Percentiles rank a stretch among this genome's conserved stretches.
Evolutionary conservation across 148 eudicot genomes (phyloP).

Genomic region (Fagopyrum esculentum): DNA sequence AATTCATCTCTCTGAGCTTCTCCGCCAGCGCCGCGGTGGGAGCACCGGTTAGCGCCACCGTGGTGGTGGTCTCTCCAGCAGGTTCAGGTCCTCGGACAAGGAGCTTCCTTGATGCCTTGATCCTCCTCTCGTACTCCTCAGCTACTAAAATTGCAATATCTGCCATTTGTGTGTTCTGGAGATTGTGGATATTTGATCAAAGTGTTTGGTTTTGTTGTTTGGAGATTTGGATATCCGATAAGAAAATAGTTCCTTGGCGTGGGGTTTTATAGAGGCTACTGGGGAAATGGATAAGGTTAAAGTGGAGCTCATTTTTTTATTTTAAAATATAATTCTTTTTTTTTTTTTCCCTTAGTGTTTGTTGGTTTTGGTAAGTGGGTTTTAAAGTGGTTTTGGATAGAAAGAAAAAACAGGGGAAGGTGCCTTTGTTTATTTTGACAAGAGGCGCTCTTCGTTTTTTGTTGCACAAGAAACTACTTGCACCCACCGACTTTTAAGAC

Average conservation of each 20-base stretch:
- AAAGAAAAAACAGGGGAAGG: not conserved
- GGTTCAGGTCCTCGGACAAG: conserved; percentile 18
- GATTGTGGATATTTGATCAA: not conserved
- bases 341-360: not conserved
- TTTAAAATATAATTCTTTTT: not conserved
- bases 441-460: not conserved
- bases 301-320: not conserved
- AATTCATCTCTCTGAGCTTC: conserved; percentile 15
- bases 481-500: conserved; percentile 6
- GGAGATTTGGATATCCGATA: not conserved
- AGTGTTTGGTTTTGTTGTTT: not conserved
- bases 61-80: conserved; percentile 13
- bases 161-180: conserved; percentile 35
- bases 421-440: conserved; percentile 2
- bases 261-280: not conserved
- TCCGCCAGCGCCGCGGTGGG: conserved; percentile 16
- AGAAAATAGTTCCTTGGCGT: not conserved
- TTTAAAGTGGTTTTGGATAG: not conserved
- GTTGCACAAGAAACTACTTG: not conserved
- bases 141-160: conserved; percentile 85
- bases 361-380: conserved; percentile 6
- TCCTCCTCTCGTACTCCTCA: conserved; percentile 82
- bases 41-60: not conserved
- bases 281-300: conserved; percentile 6
- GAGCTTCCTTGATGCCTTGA: conserved; percentile 29